Base-by-base conservation (phyloP, 1,284 basidiomycete genomes). In the Microstroma glucosiphilum region DNA sequence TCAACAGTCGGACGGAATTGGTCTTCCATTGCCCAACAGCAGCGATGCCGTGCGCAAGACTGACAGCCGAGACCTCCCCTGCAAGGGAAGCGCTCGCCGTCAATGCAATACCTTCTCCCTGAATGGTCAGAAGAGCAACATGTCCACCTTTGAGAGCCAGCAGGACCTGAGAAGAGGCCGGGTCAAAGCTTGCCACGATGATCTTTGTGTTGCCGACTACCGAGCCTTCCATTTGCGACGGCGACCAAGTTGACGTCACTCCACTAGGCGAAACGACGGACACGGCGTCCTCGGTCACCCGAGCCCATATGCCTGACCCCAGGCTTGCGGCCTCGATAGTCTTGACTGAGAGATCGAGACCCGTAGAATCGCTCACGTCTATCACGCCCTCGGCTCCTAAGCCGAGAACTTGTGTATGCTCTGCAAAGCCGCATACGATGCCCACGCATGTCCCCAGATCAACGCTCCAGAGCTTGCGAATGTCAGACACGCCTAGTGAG, bases 11-110 rank as follows among this genome's bases (percentile, higher is more conserved):
- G 43, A 92, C 83, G 23, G 81, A 75, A 64, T 88, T 86, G 1
- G 85, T 84, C 25, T 83, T 83, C 91, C 93, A 97, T 66, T 90
- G 90, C 0, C 87, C 86, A 23, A 89, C 85, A 0, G 85, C 86
- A 17, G 87, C 80, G 48, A 83, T 40, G 6, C 51, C 56, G 4
- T 76, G 49, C 25, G 77, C 74, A 19, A 82, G 60, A 43, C 81
- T 78, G 2, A 79, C 57, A 41, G 69, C 68, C 8, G 77, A 72
- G 15, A 78, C 67, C 58, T 80, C 77, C 23, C 76, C 64, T 4
- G 66, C 65, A 42, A 80, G 67, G 4, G 40, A 9, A 1, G 61
- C 61, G 55, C 19, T 61, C 43, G 17, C 48, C 8, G 51, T 46
- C 0, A 62, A 23, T 1, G 51, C 25, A 11, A 70, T 21, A 26